Evolutionary conservation across 129 eudicot species (phyloP).

Genomic region (Mikania micrantha): DNA sequence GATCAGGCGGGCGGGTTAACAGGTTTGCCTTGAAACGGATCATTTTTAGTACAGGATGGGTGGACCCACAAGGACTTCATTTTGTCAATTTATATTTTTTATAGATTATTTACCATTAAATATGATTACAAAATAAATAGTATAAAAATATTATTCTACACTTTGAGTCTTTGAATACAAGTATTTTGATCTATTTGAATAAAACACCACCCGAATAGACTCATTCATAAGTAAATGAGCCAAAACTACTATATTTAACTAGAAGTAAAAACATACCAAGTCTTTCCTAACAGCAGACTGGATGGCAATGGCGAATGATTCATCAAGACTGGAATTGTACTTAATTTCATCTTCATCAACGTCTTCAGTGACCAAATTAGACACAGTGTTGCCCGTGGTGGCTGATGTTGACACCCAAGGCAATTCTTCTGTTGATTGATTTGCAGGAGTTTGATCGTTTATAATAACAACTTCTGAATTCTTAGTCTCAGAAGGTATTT

Average conservation of each 20-base stretch:
- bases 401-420: conserved; percentile 37
- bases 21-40: background rate
- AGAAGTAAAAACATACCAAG: conserved; percentile 39
- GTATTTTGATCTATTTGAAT: background rate
- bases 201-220: background rate
- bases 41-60: background rate
- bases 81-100: background rate
- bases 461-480: conserved; percentile 34
- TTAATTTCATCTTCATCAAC: conserved; percentile 20
- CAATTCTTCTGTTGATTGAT: conserved; percentile 48
- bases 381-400: conserved; percentile 23
- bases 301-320: conserved; percentile 38
- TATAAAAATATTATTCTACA: background rate
- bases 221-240: background rate
- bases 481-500: conserved; percentile 37
- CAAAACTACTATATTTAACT: background rate
- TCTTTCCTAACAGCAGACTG: conserved; percentile 63
- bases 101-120: too few relatives aligned
- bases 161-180: too few relatives aligned
- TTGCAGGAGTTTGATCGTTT: conserved; percentile 41
- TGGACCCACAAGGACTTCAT: too few relatives aligned
- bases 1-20: background rate
- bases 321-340: conserved; percentile 33
- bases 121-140: background rate
- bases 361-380: conserved; percentile 13